Evolutionary conservation across 179 eudicot species (phyloP).

Genomic region (Actinidia chinensis): DNA sequence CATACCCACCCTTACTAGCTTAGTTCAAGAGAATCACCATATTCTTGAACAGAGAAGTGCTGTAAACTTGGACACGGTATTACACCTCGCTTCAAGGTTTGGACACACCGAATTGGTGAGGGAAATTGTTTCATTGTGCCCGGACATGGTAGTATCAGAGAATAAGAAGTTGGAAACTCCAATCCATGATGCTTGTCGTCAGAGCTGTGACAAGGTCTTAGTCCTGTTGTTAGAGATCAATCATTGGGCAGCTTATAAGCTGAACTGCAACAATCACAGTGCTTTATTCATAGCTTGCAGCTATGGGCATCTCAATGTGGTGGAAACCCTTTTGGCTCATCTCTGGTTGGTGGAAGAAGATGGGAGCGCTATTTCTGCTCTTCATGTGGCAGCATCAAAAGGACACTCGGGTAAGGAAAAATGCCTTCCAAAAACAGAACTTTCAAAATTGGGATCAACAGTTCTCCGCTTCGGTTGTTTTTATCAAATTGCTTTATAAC

Average conservation of each 20-base stretch:
- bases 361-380: background rate
- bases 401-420: background rate
- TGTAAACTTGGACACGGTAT: background rate
- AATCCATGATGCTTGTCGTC: conserved; percentile 6
- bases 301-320: conserved; percentile 7
- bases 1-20: background rate
- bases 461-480: background rate
- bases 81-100: conserved; percentile 18
- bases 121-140: background rate
- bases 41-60: conserved; percentile 11
- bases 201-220: conserved; percentile 4
- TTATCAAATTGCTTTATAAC: background rate
- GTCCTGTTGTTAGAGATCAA: background rate
- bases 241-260: background rate
- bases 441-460: background rate
- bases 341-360: conserved; percentile 10
- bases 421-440: background rate
- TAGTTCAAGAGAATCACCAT: background rate
- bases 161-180: conserved; percentile 14
- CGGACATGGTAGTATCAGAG: conserved; percentile 6
- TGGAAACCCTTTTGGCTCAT: background rate
- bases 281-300: conserved; percentile 11
- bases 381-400: conserved; percentile 12
- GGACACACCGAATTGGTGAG: conserved; percentile 13
- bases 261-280: conserved; percentile 7